Conservation (phyloP, 345 rosid genomes). For the Moringa oleifera region DNA sequence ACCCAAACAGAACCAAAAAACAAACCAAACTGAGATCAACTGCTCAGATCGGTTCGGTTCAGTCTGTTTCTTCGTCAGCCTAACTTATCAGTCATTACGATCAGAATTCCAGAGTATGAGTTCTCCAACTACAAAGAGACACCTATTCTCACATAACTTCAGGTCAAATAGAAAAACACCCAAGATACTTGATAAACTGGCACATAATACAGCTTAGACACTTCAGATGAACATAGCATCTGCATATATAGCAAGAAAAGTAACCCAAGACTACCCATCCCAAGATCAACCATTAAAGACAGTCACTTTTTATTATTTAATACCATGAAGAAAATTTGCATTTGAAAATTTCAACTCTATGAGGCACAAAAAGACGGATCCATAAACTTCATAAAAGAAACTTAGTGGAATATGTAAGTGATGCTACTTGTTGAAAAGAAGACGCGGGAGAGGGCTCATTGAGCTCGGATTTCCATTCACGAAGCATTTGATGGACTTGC, state of each 20-base stretch:
- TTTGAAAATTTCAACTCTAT: not conserved
- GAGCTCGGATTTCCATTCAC: constrained; percentile 98
- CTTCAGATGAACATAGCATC: not conserved
- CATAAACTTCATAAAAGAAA: constrained; percentile 15
- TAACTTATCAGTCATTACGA: too few relatives aligned
- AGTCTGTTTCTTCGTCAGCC: too few relatives aligned
- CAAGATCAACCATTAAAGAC: too few relatives aligned
- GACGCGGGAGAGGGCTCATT: constrained; percentile 97
- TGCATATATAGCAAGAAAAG: not conserved
- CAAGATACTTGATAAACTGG: not conserved
- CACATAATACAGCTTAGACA: not conserved
- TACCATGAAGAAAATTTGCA: not conserved
- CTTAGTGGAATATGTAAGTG: not conserved
- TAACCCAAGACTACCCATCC: not conserved
- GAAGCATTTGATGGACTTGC: constrained; percentile 99
- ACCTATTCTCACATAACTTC: not conserved
- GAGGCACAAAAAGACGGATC: not conserved
- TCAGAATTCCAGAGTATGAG: not conserved
- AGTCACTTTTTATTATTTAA: not conserved
- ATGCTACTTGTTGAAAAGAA: constrained; percentile 88
- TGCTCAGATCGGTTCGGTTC: too few relatives aligned
- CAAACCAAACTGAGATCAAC: too few relatives aligned
- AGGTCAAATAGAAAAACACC: not conserved
- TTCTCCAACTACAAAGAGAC: not conserved
- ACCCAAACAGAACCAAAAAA: too few relatives aligned